Conservation (phyloP, 2,329 filamentous ascomycete genomes). For the Fusarium tjaetaba region DNA sequence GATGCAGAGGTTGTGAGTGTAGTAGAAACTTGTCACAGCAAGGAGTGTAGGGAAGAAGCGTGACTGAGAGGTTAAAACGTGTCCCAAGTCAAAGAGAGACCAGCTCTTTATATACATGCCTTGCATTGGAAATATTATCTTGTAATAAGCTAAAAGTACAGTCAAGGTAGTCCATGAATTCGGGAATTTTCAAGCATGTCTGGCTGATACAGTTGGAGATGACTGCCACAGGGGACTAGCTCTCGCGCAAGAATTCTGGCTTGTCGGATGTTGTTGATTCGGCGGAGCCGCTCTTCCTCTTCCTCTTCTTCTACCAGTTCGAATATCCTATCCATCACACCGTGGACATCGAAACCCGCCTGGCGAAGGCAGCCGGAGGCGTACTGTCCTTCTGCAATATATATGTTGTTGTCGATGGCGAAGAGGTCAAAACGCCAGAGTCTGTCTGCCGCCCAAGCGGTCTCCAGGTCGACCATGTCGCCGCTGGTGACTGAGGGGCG, state of each 20-base stretch:
- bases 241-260: not conserved
- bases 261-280: not conserved
- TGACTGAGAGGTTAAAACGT: not conserved
- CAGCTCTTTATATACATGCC: not conserved
- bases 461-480: no score
- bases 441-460: no score
- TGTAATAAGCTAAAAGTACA: no score
- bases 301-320: no score
- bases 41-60: not conserved
- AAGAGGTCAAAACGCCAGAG: no score
- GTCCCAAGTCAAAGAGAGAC: not conserved
- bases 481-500: no score
- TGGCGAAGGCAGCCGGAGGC: no score
- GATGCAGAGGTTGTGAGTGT: no score
- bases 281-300: not conserved
- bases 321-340: rapidly evolving
- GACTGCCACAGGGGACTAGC: not conserved
- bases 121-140: not conserved
- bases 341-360: not conserved
- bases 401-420: no score
- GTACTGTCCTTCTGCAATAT: not conserved
- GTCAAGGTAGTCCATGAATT: no score
- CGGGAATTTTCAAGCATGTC: no score
- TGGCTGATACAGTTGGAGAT: no score
- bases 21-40: not conserved